These are phyloP conservation scores for Tuber indicum DNA, from an alignment of 495 filamentous ascomycete species.

Conservation along the genomic window DNA sequence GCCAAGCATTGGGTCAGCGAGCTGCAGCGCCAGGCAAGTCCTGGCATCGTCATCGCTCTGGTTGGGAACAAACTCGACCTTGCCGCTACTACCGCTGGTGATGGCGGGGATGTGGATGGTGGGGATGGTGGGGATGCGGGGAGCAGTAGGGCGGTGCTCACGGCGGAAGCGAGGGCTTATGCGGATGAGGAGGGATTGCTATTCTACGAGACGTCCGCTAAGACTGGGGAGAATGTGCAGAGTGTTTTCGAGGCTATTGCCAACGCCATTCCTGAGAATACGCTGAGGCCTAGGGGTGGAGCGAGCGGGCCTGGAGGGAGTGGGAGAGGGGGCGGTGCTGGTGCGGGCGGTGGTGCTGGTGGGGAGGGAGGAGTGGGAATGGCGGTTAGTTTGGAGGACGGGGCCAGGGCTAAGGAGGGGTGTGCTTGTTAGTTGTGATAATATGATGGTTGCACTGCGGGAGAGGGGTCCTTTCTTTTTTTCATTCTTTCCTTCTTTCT, in stretches of 20 bases:
- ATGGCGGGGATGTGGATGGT: conserved; percentile 65
- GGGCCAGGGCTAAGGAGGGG: conserved; percentile 70
- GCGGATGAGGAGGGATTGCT: conserved; percentile 88
- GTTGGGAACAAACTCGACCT: conserved; percentile 98
- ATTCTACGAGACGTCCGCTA: conserved; percentile 97
- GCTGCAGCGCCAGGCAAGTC: conserved; percentile 92
- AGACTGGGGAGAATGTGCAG: conserved; percentile 86
- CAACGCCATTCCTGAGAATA: conserved; percentile 92
- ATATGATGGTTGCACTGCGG: not conserved
- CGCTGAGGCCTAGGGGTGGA: conserved; percentile 76
- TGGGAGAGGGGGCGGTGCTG: conserved; percentile 43
- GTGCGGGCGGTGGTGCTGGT: conserved; percentile 48
- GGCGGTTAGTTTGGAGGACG: conserved; percentile 59
- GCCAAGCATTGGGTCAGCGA: conserved; percentile 99
- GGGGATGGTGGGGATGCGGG: conserved; percentile 51
- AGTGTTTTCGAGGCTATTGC: conserved; percentile 98
- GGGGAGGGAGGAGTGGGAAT: conserved; percentile 51
- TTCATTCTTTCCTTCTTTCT: not conserved
- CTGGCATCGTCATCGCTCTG: conserved; percentile 94
- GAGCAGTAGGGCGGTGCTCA: conserved; percentile 52
- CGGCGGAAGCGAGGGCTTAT: conserved; percentile 81
- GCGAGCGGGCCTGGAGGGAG: conserved; percentile 52
- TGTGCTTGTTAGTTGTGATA: conserved; percentile 66
- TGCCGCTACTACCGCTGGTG: conserved; percentile 47
- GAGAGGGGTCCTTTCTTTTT: not conserved